A percentile compares a stretch with the other conserved stretches of the same genome.
Conservation (phyloP, 371 early-diverging fungal species). For the Mucor saturninus region DNA sequence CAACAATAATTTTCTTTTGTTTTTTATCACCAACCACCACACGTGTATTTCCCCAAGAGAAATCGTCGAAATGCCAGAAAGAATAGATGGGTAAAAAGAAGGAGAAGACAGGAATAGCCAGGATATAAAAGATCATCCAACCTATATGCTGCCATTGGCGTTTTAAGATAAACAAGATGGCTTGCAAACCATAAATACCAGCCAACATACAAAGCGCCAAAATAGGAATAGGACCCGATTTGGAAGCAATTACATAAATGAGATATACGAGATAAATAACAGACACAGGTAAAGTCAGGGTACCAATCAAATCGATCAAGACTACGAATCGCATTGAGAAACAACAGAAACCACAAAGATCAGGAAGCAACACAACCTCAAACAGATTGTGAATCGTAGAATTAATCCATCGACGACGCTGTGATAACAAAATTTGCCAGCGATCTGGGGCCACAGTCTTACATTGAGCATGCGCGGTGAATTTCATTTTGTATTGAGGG, state of each 20-base stretch:
- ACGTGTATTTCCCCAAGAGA: slow-evolving; percentile 94
- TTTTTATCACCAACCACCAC: slow-evolving; percentile 73
- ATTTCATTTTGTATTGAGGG: slow-evolving; percentile 97
- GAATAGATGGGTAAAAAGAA: slow-evolving; percentile 82
- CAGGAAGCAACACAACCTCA: slow-evolving; percentile 84
- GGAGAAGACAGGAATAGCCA: slow-evolving; percentile 85
- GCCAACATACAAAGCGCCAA: slow-evolving; percentile 65
- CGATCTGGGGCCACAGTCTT: slow-evolving; percentile 97
- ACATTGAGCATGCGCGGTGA: slow-evolving; percentile 95
- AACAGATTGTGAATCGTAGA: slow-evolving; percentile 97
- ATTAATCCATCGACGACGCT: slow-evolving; percentile 97
- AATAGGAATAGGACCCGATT: slow-evolving; percentile 57
- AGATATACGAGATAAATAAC: slow-evolving; percentile 85
- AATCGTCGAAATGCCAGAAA: slow-evolving; percentile 94
- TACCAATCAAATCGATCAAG: slow-evolving; percentile 92
- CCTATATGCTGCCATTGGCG: slow-evolving; percentile 95
- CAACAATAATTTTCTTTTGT: slow-evolving; percentile 64
- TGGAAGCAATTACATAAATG: slow-evolving; percentile 64
- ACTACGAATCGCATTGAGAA: slow-evolving; percentile 96
- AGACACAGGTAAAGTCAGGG: slow-evolving; percentile 92
- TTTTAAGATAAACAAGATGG: slow-evolving; percentile 83
- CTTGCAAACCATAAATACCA: slow-evolving; percentile 86
- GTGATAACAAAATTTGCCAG: slow-evolving; percentile 90
- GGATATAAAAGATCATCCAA: slow-evolving; percentile 94
- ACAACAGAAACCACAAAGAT: slow-evolving; percentile 95